Conservation (phyloP, 495 filamentous ascomycete species). For the Daldinia bambusicola region DNA sequence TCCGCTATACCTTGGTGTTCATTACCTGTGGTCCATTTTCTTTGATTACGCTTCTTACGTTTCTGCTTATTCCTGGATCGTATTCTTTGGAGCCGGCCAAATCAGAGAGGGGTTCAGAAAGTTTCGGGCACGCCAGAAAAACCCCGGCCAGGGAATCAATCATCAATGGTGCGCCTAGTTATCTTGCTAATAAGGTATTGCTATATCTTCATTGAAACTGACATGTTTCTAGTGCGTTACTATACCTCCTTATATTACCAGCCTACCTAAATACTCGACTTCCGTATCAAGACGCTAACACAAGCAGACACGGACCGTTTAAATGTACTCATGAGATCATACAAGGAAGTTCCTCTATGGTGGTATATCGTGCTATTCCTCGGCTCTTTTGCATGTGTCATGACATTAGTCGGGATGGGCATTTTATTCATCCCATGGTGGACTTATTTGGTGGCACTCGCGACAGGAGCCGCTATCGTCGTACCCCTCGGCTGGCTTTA, state of each 20-base stretch:
- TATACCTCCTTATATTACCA: background rate
- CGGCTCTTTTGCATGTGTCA: constrained; percentile 58
- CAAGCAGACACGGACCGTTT: constrained; percentile 58
- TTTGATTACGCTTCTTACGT: constrained; percentile 67
- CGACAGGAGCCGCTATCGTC: constrained; percentile 61
- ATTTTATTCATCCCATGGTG: constrained; percentile 66
- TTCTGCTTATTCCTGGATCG: constrained; percentile 66
- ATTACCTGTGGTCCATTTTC: constrained; percentile 65
- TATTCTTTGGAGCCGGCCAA: constrained; percentile 62
- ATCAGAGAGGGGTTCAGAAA: constrained; percentile 56
- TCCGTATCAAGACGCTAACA: constrained; percentile 3
- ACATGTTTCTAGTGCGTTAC: constrained; percentile 23
- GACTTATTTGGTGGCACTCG: constrained; percentile 64
- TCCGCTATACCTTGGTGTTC: constrained; percentile 62
- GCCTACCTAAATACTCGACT: background rate
- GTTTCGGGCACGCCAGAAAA: constrained; percentile 48
- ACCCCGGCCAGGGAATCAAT: constrained; percentile 54
- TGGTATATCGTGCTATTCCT: constrained; percentile 64
- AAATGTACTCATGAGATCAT: constrained; percentile 64
- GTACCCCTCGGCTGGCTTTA: constrained; percentile 66
- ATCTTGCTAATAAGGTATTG: background rate
- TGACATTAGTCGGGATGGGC: constrained; percentile 58
- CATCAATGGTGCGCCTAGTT: constrained; percentile 52
- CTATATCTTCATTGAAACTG: constrained; percentile 8
- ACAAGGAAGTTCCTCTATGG: constrained; percentile 65